phyloP scores from a whole-genome alignment of 2,329 filamentous ascomycete species.

The Amauroascus niger region DNA sequence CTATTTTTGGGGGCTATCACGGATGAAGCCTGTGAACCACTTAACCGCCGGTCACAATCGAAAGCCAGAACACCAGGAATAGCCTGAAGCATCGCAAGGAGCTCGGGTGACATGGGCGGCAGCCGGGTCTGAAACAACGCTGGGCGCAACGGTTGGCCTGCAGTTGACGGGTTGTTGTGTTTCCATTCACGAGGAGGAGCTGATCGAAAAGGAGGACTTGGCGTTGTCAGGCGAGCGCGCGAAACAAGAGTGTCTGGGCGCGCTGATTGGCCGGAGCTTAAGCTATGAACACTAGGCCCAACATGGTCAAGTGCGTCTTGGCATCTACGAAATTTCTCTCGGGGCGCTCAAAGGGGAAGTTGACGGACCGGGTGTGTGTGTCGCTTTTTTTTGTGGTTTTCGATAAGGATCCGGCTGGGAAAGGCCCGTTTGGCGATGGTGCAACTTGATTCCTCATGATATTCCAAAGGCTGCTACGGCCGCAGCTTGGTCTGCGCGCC shows the following conservation, averaged over 20 bases:
- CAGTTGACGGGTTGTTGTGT: slow-evolving; percentile 5
- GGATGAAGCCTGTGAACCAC: neutral
- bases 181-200: too few species aligned
- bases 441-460: slow-evolving; percentile 28
- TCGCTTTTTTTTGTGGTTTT: neutral
- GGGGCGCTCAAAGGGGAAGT: neutral
- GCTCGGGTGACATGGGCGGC: slow-evolving; percentile 1
- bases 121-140: slow-evolving; percentile 6
- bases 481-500: slow-evolving; percentile 37
- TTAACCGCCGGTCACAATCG: neutral
- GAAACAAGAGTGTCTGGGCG: too few species aligned
- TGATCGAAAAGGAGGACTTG: too few species aligned
- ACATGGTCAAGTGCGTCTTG: neutral
- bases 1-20: neutral
- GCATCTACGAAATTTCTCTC: slow-evolving; percentile 11
- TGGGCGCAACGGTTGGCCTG: slow-evolving; percentile 4
- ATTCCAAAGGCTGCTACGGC: slow-evolving; percentile 36
- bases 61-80: slow-evolving; percentile 5
- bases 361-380: too few species aligned
- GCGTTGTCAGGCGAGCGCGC: slow-evolving; percentile 5
- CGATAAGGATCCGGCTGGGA: neutral
- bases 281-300: neutral
- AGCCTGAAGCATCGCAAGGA: neutral
- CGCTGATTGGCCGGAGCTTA: slow-evolving; percentile 6
- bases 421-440: slow-evolving; percentile 11